These are phyloP conservation scores for Colletotrichum cuscutae DNA, from an alignment of 2,329 filamentous ascomycete genomes.

Conservation along the genomic window DNA sequence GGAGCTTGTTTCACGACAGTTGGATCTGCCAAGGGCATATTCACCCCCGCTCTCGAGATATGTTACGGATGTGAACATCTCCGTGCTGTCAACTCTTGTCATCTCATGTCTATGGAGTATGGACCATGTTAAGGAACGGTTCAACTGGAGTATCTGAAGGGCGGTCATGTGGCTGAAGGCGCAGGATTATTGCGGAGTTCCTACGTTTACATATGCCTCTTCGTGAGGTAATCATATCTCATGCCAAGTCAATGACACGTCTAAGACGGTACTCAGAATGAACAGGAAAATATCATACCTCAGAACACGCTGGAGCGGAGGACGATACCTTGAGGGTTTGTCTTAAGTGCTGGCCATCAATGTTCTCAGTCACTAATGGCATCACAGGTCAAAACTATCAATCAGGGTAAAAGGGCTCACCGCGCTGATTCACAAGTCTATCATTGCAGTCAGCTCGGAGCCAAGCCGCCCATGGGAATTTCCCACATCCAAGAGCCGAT, in stretches of 20 bases:
- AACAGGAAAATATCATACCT: background rate
- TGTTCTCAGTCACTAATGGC: background rate
- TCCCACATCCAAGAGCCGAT: background rate
- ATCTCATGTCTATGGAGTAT: background rate
- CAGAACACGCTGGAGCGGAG: background rate
- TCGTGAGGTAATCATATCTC: background rate
- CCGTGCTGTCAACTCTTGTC: background rate
- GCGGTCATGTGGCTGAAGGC: background rate
- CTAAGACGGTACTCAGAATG: background rate
- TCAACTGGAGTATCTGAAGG: background rate
- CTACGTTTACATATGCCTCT: background rate
- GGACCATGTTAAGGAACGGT: background rate
- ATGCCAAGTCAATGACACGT: background rate
- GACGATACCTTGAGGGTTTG: background rate
- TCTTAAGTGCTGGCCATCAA: background rate
- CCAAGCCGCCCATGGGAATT: too few relatives aligned
- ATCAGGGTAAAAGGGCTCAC: background rate
- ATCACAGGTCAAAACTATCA: background rate
- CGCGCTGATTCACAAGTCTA: background rate
- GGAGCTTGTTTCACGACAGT: slow-evolving; percentile 26
- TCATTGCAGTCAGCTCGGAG: background rate
- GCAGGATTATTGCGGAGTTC: background rate
- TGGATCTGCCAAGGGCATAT: slow-evolving; percentile 7
- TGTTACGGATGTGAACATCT: background rate
- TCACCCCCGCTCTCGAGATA: background rate